These are phyloP conservation scores for Acacia melanoxylon DNA, from an alignment of 306 rosid genomes.

Conservation along the genomic window DNA sequence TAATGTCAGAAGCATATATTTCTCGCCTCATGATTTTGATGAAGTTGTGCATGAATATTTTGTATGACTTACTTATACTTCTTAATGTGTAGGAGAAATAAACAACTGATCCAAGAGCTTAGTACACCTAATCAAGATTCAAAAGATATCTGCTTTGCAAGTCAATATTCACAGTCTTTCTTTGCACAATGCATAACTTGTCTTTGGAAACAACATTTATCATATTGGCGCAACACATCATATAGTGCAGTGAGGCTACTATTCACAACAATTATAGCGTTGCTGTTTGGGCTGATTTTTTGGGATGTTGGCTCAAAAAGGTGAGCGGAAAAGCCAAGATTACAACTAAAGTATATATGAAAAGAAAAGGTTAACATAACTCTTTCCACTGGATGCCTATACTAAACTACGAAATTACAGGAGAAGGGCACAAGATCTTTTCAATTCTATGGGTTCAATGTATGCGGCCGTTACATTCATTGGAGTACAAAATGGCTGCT, in stretches of 20 bases:
- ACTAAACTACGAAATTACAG: conserved; percentile 26
- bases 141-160: conserved; percentile 39
- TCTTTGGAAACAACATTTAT: conserved; percentile 51
- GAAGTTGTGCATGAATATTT: too few species aligned
- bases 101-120: conserved; percentile 41
- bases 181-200: conserved; percentile 42
- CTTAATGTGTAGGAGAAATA: conserved; percentile 41
- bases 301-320: conserved; percentile 50
- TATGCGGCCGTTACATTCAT: conserved; percentile 64
- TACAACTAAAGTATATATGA: background rate
- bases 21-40: background rate
- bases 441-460: conserved; percentile 86
- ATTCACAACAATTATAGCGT: conserved; percentile 44
- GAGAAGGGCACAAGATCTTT: conserved; percentile 57
- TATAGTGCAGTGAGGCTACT: conserved; percentile 49
- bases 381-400: background rate
- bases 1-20: background rate
- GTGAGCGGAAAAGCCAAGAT: conserved; percentile 19
- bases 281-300: conserved; percentile 45
- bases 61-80: conserved; percentile 14
- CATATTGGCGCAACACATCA: conserved; percentile 50
- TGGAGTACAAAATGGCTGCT: conserved; percentile 64
- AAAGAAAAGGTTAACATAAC: background rate
- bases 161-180: conserved; percentile 37
- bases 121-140: conserved; percentile 38